Evolutionary conservation across 73 alveolate genomes (phyloP), one percentile per base, ranked within the genome.

Genomic region (Blepharisma stoltei): DNA sequence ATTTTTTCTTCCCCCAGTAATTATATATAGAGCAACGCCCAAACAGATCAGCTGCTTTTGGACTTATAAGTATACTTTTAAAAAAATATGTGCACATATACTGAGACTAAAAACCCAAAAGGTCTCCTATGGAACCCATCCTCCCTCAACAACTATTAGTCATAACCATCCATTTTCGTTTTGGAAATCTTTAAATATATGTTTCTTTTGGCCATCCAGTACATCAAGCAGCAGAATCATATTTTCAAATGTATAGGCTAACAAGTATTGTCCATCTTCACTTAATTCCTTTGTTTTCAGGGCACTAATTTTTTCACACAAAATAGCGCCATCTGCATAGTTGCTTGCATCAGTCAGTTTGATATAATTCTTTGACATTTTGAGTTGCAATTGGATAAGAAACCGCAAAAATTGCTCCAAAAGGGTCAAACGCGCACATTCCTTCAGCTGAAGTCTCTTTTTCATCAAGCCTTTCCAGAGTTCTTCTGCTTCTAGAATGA

Each of bases 1-100:
- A 85, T 88, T 90, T 81, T 88, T 90, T 27, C 85, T 97, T 67
- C 95, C 81, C 68, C 97, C 98, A 78, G 93, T 77, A 7, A 88
- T 76, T 53, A 93, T 81, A 84, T 93, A 93, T n/a, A n/a, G n/a
- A n/a, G n/a, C n/a, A n/a, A n/a, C n/a, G n/a, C n/a, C n/a, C n/a
- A n/a, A n/a, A n/a, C n/a, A n/a, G n/a, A n/a, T n/a, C n/a, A n/a
- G n/a, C n/a, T n/a, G n/a, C n/a, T n/a, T n/a, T n/a, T n/a, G n/a
- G n/a, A n/a, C n/a, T n/a, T n/a, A n/a, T n/a, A n/a, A n/a, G n/a
- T n/a, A n/a, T n/a, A n/a, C n/a, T n/a, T n/a, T n/a, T n/a, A n/a
- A n/a, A n/a, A n/a, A n/a, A n/a, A n/a, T n/a, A n/a, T n/a, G n/a
- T n/a, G n/a, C n/a, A n/a, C n/a, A n/a, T n/a, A n/a, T n/a, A n/a